Base-by-base conservation (phyloP, 2,329 filamentous ascomycete species). In the Fusarium sp. region DNA sequence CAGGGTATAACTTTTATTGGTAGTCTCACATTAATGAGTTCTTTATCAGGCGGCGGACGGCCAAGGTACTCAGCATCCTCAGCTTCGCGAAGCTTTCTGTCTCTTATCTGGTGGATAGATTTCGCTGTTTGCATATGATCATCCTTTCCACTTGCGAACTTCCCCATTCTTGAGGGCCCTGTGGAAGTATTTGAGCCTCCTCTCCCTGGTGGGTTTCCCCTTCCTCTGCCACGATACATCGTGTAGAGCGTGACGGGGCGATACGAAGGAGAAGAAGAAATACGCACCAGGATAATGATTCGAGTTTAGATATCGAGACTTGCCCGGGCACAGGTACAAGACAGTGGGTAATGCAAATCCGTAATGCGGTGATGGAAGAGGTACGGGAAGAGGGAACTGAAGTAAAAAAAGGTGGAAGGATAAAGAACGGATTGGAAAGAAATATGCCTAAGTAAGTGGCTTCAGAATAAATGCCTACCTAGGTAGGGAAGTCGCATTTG, bases 21-120 rank as follows among this genome's bases (percentile, higher is more conserved):
- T 24, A 42, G 19, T 19, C 56, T 67, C 56, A 76, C 76, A 57
- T 76, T 65, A 26, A 74, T 65, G 23, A 77, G 50, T 9, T 60
- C 43, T 46, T 44, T 58, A 24, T 62, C 61, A 3, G 56, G n/a
- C 8, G 75, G 74, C 14, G 75, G 74, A 20, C 21, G 45, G 3
- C 69, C 71, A 28, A 73, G 61, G 45, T 72, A 75, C 17, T 68
- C 65, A 14, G 65, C 57, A 7, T 70, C 57, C n/a, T 69, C 61
- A 15, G 51, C 58, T 32, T 57, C 53, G 14, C 62, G 60, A 3
- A 47, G 44, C 30, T 47, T 69, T 17, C 68, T 68, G 17, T 71
- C 69, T 24, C 48, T 51, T 4, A 47, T 43, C 34, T 74, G 62
- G 7, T 62, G 19, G 40, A 75, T 74, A 2, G 62, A 65, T 19